Base-by-base conservation (phyloP, 2,329 filamentous ascomycete species). In the Cercospora sojina region DNA sequence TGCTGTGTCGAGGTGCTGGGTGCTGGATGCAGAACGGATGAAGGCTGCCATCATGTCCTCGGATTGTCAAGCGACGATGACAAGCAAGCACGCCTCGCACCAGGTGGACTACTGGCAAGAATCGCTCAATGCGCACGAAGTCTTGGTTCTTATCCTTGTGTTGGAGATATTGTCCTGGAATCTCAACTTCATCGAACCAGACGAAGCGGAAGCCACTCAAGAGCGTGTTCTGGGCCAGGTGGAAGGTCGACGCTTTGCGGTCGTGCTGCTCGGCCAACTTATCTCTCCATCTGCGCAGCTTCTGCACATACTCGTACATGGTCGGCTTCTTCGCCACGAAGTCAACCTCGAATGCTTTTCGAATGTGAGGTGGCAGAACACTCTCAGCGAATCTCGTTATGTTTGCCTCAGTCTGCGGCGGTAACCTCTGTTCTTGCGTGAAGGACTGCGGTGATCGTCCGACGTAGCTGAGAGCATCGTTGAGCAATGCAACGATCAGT, bases 101-200 rank as follows among this genome's bases (percentile, higher is more conserved):
- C 61, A 98, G 85, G 73, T 99, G 94, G 20, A 99, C 93, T 71
- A 95, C 91, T 9, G 96, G 93, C 73, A 99, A 81, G 86, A 99
- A 99, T 25, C 94, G 90, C 78, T 99, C 96, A 71, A 99, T 98
- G 55, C 93, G 90, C 71, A 99, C 90, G 77, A 99, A 99, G 78
- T 99, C 95, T 74, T 96, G 93, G 78, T 99, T 99, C 86, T 98
- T 99, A 75, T 99, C 96, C 79, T 95, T 96, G 81, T 97, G 95
- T 77, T 96, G 90, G 69, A 97, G 83, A 78, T 99, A 99, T 77
- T 99, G 95, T 0, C 95, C 95, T 3, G 96, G 96, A 38, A 99
- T 88, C 79, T 99, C 95, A 12, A 99, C 94, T 74, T 99, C 96
- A 75, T 99, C 95, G 72, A 99, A 97, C 79, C 97, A 98, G 78